A percentile compares a stretch with the other conserved stretches of the same genome.
Conservation (phyloP, 2,329 filamentous ascomycete genomes). For the Penicillium sp. region DNA sequence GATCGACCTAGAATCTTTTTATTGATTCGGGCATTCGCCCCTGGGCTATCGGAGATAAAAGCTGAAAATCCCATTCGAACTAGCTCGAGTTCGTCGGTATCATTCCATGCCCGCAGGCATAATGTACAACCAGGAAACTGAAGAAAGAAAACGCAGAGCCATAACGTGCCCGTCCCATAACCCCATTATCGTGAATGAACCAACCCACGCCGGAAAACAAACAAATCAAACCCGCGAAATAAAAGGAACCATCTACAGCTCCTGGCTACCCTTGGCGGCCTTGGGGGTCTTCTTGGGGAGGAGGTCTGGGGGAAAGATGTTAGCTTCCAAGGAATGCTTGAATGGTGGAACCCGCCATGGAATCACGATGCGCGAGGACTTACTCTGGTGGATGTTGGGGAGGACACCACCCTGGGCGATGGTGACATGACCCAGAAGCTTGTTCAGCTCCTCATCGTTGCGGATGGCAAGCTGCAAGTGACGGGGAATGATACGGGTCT, state of each 20-base stretch:
- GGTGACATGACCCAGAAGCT: conserved; percentile 92
- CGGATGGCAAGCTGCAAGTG: conserved; percentile 99
- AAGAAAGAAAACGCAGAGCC: conserved; percentile 55
- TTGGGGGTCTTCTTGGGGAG: conserved; percentile 99
- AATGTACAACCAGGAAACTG: conserved; percentile 61
- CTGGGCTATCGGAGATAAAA: conserved; percentile 22
- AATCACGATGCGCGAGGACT: conserved; percentile 39
- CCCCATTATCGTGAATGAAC: conserved; percentile 70
- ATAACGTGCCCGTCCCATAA: conserved; percentile 62
- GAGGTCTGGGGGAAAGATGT: conserved; percentile 65
- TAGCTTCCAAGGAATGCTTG: background rate
- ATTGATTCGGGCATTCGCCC: conserved; percentile 24
- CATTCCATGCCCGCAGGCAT: conserved; percentile 57
- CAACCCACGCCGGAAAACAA: conserved; percentile 73
- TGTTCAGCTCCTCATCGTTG: conserved; percentile 99
- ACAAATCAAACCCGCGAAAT: conserved; percentile 45
- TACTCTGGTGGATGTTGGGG: conserved; percentile 97
- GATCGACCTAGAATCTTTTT: conserved; percentile 24
- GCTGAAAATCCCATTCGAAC: conserved; percentile 31
- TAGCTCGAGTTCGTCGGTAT: conserved; percentile 38
- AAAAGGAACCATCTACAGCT: conserved; percentile 70
- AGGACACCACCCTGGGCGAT: conserved; percentile 97
- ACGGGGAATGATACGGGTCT: conserved; percentile 99
- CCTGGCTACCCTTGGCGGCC: conserved; percentile 91
- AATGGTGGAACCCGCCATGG: background rate